Conservation (phyloP, 805 yeast species). For the Pichia kluyveri region DNA sequence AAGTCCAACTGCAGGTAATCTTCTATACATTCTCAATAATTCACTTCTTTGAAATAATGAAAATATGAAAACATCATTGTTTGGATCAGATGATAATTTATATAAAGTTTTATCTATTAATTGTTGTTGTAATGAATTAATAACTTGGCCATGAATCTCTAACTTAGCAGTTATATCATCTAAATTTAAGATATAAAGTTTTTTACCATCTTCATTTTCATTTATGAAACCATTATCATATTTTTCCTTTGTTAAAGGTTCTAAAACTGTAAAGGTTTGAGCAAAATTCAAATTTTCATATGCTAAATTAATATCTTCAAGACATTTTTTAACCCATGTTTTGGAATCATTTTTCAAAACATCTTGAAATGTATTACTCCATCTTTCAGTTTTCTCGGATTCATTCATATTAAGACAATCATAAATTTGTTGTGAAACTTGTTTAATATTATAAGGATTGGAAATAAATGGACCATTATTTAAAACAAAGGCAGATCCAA, state of each 20-base stretch:
- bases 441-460: conserved; percentile 83
- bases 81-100: conserved; percentile 48
- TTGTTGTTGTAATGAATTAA: conserved; percentile 51
- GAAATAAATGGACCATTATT: conserved; percentile 63
- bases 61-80: conserved; percentile 62
- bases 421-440: conserved; percentile 55
- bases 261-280: conserved; percentile 15
- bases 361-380: conserved; percentile 52
- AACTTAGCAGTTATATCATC: conserved; percentile 34
- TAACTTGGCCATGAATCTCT: conserved; percentile 26
- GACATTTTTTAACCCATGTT: conserved; percentile 59
- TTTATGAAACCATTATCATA: conserved; percentile 27
- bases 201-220: conserved; percentile 21
- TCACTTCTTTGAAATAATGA: conserved; percentile 57
- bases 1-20: conserved; percentile 64
- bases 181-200: conserved; percentile 44
- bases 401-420: conserved; percentile 55
- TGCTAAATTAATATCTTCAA: conserved; percentile 39
- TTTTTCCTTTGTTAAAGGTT: conserved; percentile 23
- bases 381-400: conserved; percentile 50
- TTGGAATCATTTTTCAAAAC: conserved; percentile 62
- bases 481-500: conserved; percentile 84
- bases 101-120: conserved; percentile 47
- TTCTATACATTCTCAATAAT: conserved; percentile 58
- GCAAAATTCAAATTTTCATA: conserved; percentile 33